phyloP scores from a whole-genome alignment of 2,329 filamentous ascomycete species.

The Nigrograna mackinnonii region DNA sequence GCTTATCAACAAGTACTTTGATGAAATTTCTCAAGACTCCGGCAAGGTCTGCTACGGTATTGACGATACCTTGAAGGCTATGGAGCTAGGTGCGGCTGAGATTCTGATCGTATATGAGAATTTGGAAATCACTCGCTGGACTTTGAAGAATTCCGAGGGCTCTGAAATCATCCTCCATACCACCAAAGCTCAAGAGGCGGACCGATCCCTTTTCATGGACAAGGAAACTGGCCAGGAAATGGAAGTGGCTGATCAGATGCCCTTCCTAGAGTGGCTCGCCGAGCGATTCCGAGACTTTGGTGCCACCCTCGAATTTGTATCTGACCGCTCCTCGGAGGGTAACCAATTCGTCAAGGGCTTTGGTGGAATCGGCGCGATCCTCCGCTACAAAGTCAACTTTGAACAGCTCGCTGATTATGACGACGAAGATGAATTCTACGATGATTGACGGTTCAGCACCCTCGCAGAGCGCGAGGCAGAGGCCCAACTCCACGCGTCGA shows the following conservation, averaged over 20 bases:
- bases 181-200: conserved; percentile 79
- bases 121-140: conserved; percentile 90
- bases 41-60: conserved; percentile 98
- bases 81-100: conserved; percentile 94
- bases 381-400: conserved; percentile 99
- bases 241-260: conserved; percentile 84
- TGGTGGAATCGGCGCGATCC: conserved; percentile 94
- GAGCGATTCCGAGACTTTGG: conserved; percentile 99
- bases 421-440: conserved; percentile 84
- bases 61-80: conserved; percentile 93
- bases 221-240: conserved; percentile 96
- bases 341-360: conserved; percentile 99
- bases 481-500: conserved; percentile 62
- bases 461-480: conserved; percentile 87
- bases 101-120: conserved; percentile 97
- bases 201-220: conserved; percentile 89
- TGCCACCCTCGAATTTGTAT: conserved; percentile 94
- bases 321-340: conserved; percentile 94
- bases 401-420: conserved; percentile 95
- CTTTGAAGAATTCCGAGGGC: conserved; percentile 78
- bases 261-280: conserved; percentile 99
- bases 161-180: conserved; percentile 79
- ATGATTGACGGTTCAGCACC: conserved; percentile 89
- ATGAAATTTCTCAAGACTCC: conserved; percentile 97
- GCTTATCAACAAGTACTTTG: conserved; percentile 97